Base-by-base conservation (phyloP, 208 protist genomes). In the Acanthamoeba sp. region DNA sequence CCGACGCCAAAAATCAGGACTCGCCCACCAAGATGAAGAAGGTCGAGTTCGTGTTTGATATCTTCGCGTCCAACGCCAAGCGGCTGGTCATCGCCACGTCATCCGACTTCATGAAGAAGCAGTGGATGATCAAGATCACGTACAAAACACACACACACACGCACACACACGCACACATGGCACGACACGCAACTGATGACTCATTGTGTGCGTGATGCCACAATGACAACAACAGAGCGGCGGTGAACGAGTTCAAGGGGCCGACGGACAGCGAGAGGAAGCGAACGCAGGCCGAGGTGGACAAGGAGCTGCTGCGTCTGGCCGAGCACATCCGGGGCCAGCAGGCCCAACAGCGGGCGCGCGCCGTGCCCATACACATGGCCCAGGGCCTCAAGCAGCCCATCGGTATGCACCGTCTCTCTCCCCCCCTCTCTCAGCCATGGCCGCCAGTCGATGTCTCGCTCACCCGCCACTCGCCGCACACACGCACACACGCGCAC, bases 121-220 rank as follows among this genome's bases (percentile, higher is more conserved):
- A 84, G 40, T 84, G 73, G 73, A 84, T 52, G 73, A 55, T 52
- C 38, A 84, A 84, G 73, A 84, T 84, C 73, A 84, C 73, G 73
- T 84, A 84, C 38, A n/a, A n/a, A 73, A 12, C 45, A 50, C 45
- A 12, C 45, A 12, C 45, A 4, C 45, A 12, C 45, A 12, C 45
- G 45, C n/a, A n/a, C n/a, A n/a, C n/a, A n/a, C n/a, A n/a, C n/a
- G n/a, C n/a, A n/a, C n/a, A n/a, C n/a, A n/a, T n/a, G n/a, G n/a
- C n/a, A n/a, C n/a, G n/a, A n/a, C n/a, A n/a, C n/a, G n/a, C n/a
- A n/a, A n/a, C n/a, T n/a, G n/a, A n/a, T n/a, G n/a, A n/a, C n/a
- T n/a, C n/a, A n/a, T n/a, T n/a, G n/a, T n/a, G n/a, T n/a, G n/a
- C n/a, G n/a, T n/a, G n/a, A n/a, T n/a, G n/a, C n/a, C n/a, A 55